A percentile compares a stretch with the other conserved stretches of the same genome.
These are phyloP conservation scores for Globisporangium solare DNA, from an alignment of 352 stramenopile species.

Conservation along the genomic window DNA sequence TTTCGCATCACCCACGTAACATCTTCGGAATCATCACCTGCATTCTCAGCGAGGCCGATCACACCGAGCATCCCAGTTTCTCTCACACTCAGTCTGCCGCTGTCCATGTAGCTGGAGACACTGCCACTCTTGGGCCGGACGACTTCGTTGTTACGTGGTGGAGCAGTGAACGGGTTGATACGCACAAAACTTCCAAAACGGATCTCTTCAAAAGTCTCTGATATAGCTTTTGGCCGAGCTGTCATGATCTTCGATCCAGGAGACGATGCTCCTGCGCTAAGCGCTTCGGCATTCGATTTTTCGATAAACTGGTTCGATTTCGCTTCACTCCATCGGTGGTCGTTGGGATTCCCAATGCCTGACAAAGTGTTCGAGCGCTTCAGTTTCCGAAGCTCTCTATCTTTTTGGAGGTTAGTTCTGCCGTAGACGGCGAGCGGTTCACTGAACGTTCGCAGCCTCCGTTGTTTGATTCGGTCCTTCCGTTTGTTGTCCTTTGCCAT, in stretches of 20 bases:
- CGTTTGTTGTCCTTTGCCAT: constrained; percentile 38
- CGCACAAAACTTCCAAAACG: constrained; percentile 45
- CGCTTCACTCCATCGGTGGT: constrained; percentile 62
- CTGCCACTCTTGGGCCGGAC: constrained; percentile 11
- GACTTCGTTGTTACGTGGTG: neutral
- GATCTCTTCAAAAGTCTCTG: constrained; percentile 53
- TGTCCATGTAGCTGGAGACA: constrained; percentile 19
- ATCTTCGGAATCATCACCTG: constrained; percentile 48
- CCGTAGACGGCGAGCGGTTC: constrained; percentile 44
- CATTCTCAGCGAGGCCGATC: constrained; percentile 63
- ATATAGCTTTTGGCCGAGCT: constrained; percentile 48
- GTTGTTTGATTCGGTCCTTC: constrained; percentile 22
- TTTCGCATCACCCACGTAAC: constrained; percentile 31
- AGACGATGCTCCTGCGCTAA: constrained; percentile 28
- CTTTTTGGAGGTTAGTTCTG: constrained; percentile 26
- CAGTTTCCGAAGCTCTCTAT: constrained; percentile 33
- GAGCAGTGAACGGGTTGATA: constrained; percentile 41
- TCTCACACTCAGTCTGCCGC: constrained; percentile 28
- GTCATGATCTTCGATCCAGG: constrained; percentile 22
- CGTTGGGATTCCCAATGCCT: constrained; percentile 63
- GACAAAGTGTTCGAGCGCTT: constrained; percentile 70
- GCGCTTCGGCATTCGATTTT: constrained; percentile 53
- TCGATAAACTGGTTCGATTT: constrained; percentile 74
- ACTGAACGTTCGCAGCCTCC: constrained; percentile 44
- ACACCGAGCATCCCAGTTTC: constrained; percentile 53